Evolutionary conservation across 441 rosid genomes (phyloP).

Genomic region (Adansonia rubrostipa): DNA sequence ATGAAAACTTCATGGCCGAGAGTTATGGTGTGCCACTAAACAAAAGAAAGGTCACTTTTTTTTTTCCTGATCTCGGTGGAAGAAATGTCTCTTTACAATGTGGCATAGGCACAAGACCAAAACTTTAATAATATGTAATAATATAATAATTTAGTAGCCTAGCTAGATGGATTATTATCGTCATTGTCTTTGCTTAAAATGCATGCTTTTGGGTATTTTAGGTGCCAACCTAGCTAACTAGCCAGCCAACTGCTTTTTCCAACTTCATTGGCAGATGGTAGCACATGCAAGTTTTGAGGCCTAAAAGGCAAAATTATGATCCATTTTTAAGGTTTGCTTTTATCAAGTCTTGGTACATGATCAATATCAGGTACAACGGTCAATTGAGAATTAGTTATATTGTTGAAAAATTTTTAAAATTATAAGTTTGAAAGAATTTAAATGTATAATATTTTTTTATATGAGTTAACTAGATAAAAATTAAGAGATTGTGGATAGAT

Average conservation of each 20-base stretch:
- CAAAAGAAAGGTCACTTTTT: neutral
- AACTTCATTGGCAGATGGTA: slow-evolving; percentile 24
- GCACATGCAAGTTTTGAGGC: slow-evolving; percentile 23
- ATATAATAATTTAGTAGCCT: neutral
- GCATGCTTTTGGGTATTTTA: neutral
- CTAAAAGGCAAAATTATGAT: neutral
- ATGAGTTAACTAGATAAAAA: no score
- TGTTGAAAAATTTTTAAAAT: no score
- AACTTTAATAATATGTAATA: neutral
- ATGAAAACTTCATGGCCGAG: neutral
- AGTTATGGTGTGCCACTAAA: neutral
- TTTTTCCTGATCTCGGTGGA: neutral
- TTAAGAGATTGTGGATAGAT: no score
- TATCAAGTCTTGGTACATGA: neutral
- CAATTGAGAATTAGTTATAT: no score
- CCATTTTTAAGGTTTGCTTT: slow-evolving; percentile 9
- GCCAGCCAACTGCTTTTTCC: slow-evolving; percentile 21
- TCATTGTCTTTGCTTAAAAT: neutral
- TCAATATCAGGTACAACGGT: no score
- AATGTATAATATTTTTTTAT: no score
- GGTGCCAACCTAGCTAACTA: slow-evolving; percentile 11
- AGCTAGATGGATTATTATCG: neutral
- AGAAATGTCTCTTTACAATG: neutral
- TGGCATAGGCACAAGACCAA: neutral
- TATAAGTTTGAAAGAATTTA: no score